Evolutionary conservation across 371 early-diverging fungal genomes (phyloP).

Genomic region (Globomyces sp.): DNA sequence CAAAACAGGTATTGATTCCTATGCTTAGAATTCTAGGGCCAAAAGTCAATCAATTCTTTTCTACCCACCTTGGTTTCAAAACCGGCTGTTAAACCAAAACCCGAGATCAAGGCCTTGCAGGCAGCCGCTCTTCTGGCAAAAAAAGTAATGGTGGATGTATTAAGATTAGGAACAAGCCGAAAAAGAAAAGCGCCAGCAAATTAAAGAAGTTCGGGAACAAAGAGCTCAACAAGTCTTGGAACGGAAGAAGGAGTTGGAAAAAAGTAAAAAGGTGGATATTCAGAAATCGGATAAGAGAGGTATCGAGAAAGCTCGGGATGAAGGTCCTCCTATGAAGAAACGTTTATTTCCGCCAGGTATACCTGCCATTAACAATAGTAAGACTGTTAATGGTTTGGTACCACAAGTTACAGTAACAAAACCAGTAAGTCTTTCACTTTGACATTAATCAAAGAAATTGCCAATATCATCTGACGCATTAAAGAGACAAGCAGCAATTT

Average conservation of each 20-base stretch:
- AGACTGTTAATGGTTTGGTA: no score
- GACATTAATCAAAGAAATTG: neutral
- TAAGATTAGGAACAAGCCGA: slow-evolving; percentile 7
- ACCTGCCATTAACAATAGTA: no score
- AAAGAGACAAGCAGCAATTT: neutral
- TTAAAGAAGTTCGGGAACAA: neutral
- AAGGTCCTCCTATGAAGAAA: no score
- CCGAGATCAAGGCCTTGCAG: neutral
- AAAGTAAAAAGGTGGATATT: neutral
- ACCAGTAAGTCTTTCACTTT: slow-evolving; percentile 3
- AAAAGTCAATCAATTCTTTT: no score
- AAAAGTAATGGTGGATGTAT: neutral
- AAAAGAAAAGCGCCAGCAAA: neutral
- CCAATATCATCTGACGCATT: neutral
- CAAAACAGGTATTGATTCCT: no score
- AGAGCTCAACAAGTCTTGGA: neutral
- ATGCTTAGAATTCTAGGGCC: no score
- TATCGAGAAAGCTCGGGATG: no score
- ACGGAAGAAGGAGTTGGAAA: slow-evolving; percentile 7
- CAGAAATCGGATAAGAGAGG: neutral
- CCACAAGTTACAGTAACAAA: neutral
- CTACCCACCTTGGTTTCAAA: neutral
- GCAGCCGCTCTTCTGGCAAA: slow-evolving; percentile 1
- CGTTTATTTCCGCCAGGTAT: no score
- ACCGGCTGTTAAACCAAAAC: slow-evolving; percentile 4